Conservation (phyloP, 2,329 filamentous ascomycete species). For the Venturia oleaginea region DNA sequence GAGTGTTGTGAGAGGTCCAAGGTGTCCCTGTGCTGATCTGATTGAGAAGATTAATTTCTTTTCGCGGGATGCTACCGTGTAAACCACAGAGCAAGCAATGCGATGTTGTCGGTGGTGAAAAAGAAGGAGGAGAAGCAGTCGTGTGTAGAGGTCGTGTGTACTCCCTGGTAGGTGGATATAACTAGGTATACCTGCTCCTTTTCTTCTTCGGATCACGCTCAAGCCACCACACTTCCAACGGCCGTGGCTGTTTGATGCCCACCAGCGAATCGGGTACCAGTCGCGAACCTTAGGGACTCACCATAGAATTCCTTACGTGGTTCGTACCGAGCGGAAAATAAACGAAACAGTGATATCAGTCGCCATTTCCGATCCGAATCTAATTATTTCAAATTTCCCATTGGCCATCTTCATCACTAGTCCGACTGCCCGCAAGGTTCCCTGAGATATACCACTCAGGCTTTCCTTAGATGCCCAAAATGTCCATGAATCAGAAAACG, state of each 20-base stretch:
- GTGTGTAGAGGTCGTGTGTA: neutral
- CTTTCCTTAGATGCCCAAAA: neutral
- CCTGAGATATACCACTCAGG: neutral
- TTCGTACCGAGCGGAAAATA: neutral
- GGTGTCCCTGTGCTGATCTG: neutral
- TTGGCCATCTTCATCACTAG: neutral
- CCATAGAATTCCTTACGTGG: neutral
- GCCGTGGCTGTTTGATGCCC: too few relatives aligned
- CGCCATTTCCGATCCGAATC: neutral
- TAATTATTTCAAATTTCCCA: neutral
- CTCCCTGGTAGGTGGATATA: neutral
- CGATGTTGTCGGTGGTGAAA: neutral
- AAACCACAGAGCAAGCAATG: neutral
- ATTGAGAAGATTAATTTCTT: neutral
- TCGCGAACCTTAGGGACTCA: neutral
- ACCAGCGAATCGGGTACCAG: too few relatives aligned
- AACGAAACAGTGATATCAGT: neutral
- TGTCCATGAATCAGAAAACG: neutral
- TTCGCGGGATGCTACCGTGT: neutral
- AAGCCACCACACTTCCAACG: too few relatives aligned
- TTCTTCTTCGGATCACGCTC: too few relatives aligned
- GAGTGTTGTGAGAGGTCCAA: neutral
- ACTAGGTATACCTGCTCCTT: too few relatives aligned
- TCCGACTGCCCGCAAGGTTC: neutral
- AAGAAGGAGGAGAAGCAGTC: neutral